phyloP scores from a whole-genome alignment of 495 filamentous ascomycete genomes.

The Trichoderma gamsii region DNA sequence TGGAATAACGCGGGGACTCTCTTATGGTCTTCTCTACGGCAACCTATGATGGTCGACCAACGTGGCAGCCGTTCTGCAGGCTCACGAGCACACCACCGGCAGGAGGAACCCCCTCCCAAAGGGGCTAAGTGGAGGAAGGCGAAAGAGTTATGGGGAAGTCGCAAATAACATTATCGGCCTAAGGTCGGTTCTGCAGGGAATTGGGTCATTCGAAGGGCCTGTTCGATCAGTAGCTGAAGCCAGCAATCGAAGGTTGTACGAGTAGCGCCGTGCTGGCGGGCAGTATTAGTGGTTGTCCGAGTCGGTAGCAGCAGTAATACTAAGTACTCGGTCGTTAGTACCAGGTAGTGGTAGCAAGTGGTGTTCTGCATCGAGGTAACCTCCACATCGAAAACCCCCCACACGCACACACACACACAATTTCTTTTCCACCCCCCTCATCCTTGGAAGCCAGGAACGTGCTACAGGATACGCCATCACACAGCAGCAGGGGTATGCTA shows the following conservation, averaged over 20 bases:
- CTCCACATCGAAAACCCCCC: slow-evolving; percentile 4
- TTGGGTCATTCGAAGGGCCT: background rate
- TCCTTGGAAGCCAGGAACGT: slow-evolving; percentile 2
- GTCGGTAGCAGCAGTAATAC: background rate
- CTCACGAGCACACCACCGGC: slow-evolving; percentile 1
- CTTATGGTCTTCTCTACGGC: background rate
- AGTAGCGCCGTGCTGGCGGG: background rate
- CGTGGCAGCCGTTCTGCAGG: background rate
- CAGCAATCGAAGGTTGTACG: background rate
- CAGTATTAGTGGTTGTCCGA: background rate
- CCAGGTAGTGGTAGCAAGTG: background rate
- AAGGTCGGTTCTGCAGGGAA: background rate
- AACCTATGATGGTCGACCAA: background rate
- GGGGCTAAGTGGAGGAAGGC: background rate
- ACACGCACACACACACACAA: slow-evolving; percentile 3
- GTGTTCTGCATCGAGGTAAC: slow-evolving; percentile 10
- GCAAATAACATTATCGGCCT: background rate
- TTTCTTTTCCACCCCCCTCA: background rate
- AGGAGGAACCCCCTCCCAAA: background rate
- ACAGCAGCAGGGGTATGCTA: slow-evolving; percentile 7
- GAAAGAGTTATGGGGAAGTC: background rate
- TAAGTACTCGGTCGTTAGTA: too few relatives aligned
- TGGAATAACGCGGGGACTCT: background rate
- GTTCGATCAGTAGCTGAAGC: background rate
- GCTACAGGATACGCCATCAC: slow-evolving; percentile 10